These are phyloP conservation scores for Xylaria longipes DNA, from an alignment of 495 filamentous ascomycete genomes.

Conservation along the genomic window DNA sequence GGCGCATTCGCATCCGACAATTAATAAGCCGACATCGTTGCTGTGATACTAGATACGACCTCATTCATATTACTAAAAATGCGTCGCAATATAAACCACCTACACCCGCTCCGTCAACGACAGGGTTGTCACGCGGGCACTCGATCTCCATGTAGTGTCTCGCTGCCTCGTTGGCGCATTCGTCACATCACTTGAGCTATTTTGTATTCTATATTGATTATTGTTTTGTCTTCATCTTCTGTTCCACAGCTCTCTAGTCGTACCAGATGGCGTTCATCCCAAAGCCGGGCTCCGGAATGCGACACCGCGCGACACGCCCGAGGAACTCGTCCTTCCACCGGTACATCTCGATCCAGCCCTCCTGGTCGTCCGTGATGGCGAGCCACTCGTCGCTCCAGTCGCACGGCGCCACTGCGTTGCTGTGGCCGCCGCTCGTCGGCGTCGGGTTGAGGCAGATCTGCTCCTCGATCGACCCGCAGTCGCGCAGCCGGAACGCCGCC, in stretches of 20 bases:
- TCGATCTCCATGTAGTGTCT: neutral
- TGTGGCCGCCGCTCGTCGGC: conserved; percentile 83
- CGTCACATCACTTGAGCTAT: neutral
- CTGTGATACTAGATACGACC: neutral
- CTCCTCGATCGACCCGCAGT: conserved; percentile 71
- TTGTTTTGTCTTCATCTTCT: neutral
- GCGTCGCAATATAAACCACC: neutral
- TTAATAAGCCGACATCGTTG: neutral
- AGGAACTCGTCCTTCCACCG: conserved; percentile 80
- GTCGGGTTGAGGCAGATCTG: conserved; percentile 83
- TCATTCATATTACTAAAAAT: neutral
- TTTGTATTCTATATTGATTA: neutral
- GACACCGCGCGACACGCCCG: conserved; percentile 72
- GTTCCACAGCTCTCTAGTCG: conserved; percentile 55
- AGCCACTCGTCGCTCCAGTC: conserved; percentile 85
- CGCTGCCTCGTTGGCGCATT: neutral
- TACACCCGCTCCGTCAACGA: neutral
- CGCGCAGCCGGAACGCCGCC: conserved; percentile 74
- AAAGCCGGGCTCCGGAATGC: conserved; percentile 81
- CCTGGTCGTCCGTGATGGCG: conserved; percentile 82
- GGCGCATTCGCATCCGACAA: neutral
- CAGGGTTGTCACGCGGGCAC: neutral
- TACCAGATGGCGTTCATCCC: conserved; percentile 94
- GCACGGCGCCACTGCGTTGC: conserved; percentile 80
- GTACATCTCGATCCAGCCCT: conserved; percentile 86